A percentile compares a stretch with the other conserved stretches of the same genome.
These are phyloP conservation scores for Inga oerstediana DNA, from an alignment of 306 rosid species.

Conservation along the genomic window DNA sequence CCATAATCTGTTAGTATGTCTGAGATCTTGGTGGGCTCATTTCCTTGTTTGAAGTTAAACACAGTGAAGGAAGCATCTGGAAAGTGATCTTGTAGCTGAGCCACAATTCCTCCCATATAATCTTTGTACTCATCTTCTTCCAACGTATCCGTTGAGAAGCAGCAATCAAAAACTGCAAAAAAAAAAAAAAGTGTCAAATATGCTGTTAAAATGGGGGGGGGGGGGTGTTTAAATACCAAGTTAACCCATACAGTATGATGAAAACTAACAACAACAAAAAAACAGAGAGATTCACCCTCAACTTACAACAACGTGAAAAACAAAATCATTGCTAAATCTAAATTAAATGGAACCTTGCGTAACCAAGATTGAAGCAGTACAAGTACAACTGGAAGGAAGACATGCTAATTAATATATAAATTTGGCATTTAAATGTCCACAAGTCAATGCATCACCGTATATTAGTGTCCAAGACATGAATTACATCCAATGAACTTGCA, in stretches of 20 bases:
- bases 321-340: not conserved
- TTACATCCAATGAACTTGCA: not conserved
- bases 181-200: not conserved
- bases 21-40: constrained; percentile 70
- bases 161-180: constrained; percentile 89
- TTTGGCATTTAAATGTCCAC: constrained; percentile 1
- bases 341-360: not conserved
- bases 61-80: constrained; percentile 97
- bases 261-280: not conserved
- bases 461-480: constrained; percentile 29
- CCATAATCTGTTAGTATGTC: constrained; percentile 88
- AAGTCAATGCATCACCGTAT: constrained; percentile 32
- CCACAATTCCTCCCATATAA: constrained; percentile 86
- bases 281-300: too few species aligned
- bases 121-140: constrained; percentile 86
- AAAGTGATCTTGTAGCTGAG: constrained; percentile 88
- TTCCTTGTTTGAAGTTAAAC: constrained; percentile 94
- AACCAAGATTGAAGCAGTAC: not conserved
- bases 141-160: constrained; percentile 90
- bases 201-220: not conserved
- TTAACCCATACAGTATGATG: not conserved
- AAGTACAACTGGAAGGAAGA: constrained; percentile 3
- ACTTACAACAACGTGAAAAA: not conserved
- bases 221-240: not conserved
- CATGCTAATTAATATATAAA: too few species aligned